These are phyloP conservation scores for Termitomyces sp. DNA, from an alignment of 768 basidiomycete species.

Conservation along the genomic window DNA sequence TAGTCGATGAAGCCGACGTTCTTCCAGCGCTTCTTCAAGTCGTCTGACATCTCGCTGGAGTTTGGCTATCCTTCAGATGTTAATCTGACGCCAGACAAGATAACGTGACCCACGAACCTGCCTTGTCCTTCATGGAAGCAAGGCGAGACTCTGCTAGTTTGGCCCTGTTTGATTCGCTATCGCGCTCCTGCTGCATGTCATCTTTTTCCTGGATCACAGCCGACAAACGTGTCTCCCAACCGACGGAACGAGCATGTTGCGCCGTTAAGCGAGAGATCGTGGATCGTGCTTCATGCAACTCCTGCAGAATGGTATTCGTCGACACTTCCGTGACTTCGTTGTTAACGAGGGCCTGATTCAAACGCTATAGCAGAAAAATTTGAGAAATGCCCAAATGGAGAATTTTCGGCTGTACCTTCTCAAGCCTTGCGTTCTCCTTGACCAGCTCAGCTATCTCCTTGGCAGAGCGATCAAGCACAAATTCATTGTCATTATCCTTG, in stretches of 20 bases:
- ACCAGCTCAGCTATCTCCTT: conserved; percentile 27
- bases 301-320: conserved; percentile 65
- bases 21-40: conserved; percentile 59
- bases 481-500: conserved; percentile 15
- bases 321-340: conserved; percentile 79
- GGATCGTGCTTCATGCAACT: conserved; percentile 68
- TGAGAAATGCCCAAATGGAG: neutral
- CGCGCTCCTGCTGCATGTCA: conserved; percentile 80
- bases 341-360: conserved; percentile 75
- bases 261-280: conserved; percentile 63
- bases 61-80: conserved; percentile 42
- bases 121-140: conserved; percentile 59
- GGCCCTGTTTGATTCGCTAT: conserved; percentile 62
- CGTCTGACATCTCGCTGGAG: conserved; percentile 61
- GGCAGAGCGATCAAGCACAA: conserved; percentile 27
- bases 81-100: neutral
- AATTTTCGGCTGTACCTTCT: conserved; percentile 40
- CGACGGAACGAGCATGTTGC: conserved; percentile 64
- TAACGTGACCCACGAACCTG: conserved; percentile 35
- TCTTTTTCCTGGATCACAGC: conserved; percentile 70
- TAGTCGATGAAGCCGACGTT: conserved; percentile 50
- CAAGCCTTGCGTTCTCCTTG: conserved; percentile 56
- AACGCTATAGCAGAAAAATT: conserved; percentile 38
- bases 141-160: conserved; percentile 64
- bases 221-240: conserved; percentile 63